Evolutionary conservation across 805 yeast species (phyloP), one percentile per base, ranked within the genome.

Genomic region (Hanseniaspora jakobsenii): DNA sequence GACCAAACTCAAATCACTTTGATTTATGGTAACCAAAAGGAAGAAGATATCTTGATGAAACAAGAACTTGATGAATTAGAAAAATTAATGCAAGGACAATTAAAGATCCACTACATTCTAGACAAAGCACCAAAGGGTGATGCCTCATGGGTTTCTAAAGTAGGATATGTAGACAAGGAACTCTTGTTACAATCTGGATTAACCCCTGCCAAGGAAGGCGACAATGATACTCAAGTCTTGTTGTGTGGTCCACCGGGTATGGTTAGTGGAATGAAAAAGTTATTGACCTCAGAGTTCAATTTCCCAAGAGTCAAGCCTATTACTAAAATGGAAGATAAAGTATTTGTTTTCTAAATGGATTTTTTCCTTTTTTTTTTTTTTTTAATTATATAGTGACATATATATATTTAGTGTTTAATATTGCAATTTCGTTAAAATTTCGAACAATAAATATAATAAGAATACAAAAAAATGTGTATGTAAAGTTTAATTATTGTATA

Each of bases 231-330:
- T 4, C 81, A 81, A 67, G 68, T 89, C 53, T 73, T 89, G 57
- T 64, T 87, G 47, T 87, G 96, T 66, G 97, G 95, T 36, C 96
- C 96, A 38, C 93, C 94, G 49, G 86, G 89, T 50, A 82, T 87
- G 95, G 77, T 80, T 36, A 72, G 82, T 49, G 80, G 87, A 49
- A 72, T 83, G 61, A 87, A 85, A 69, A 83, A 76, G 66, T 71
- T 72, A 21, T 65, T 65, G 34, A 36, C 35, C 16, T 23, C 26
- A 16, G 39, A 42, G 4, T 69, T 86, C 53, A 95, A 95, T 13
- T 87, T 64, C 63, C 71, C 72, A 40, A 85, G 85, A 71, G 85
- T 95, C 39, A 81, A 77, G 64, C 91, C 94, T 4, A 82, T 87
- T 36, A 78, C 93, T 37, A 85, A 86, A 64, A 72, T 83, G 59